Evolutionary conservation across 2,329 filamentous ascomycete species (phyloP).

Genomic region (Geoglossum cookeanum): DNA sequence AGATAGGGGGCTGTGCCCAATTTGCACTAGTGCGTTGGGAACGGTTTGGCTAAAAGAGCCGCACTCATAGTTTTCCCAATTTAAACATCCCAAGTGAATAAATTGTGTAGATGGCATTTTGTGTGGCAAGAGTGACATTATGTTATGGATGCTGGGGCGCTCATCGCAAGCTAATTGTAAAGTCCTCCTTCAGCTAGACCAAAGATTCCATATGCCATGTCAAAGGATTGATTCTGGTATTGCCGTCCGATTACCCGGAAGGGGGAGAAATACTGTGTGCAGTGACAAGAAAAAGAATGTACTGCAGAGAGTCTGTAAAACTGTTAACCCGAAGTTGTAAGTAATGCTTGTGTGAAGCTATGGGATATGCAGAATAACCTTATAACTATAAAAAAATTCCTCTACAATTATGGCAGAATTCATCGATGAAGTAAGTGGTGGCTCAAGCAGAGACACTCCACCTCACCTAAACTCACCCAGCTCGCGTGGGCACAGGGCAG

Average conservation of each 20-base stretch:
- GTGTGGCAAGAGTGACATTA: no score
- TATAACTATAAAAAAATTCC: background rate
- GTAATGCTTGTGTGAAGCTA: background rate
- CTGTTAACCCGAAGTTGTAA: background rate
- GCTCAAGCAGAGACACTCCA: no score
- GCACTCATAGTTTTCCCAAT: no score
- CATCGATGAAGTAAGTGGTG: background rate
- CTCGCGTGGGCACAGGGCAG: background rate
- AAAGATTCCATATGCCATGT: background rate
- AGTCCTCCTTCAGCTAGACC: no score
- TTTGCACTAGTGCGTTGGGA: no score
- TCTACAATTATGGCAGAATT: background rate
- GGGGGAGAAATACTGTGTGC: background rate
- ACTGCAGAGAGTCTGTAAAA: background rate
- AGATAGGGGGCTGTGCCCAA: no score
- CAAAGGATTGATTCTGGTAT: background rate
- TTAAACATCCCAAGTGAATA: no score
- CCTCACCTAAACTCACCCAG: background rate
- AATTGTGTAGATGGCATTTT: no score
- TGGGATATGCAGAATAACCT: background rate
- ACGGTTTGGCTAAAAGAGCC: no score
- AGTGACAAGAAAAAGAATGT: background rate
- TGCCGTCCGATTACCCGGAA: background rate
- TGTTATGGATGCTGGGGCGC: no score
- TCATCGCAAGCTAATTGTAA: no score